Conservation (phyloP, 2,329 filamentous ascomycete genomes). For the Fusarium floridanum region DNA sequence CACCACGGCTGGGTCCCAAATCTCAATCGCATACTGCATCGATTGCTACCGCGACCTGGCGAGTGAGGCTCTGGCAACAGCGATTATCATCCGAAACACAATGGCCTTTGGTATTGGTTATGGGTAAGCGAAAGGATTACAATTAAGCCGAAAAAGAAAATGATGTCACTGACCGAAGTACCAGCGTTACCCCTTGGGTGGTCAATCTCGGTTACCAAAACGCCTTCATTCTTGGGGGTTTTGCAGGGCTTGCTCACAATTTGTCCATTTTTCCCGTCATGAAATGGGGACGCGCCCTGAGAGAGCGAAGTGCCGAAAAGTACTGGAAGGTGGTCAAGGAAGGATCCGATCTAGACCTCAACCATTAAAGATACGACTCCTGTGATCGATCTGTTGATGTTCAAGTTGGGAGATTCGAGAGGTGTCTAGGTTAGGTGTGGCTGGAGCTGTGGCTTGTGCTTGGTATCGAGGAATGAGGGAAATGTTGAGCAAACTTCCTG, state of each 20-base stretch:
- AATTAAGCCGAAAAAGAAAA: background rate
- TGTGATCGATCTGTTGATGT: background rate
- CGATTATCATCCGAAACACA: conserved; percentile 11
- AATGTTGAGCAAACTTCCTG: background rate
- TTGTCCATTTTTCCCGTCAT: conserved; percentile 7
- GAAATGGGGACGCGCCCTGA: background rate
- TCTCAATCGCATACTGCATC: conserved; percentile 13
- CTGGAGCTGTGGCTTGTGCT: background rate
- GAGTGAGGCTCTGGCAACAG: conserved; percentile 2
- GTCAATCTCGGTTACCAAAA: conserved; percentile 15
- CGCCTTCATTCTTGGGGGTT: conserved; percentile 15
- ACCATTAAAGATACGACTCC: background rate
- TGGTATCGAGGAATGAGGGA: background rate
- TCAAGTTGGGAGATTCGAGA: background rate
- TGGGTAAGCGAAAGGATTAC: background rate
- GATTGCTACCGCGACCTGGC: conserved; percentile 7
- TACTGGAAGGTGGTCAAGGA: conserved; percentile 8
- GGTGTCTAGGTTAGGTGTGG: background rate
- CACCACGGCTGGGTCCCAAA: background rate
- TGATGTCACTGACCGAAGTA: background rate
- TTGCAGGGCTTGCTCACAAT: conserved; percentile 12
- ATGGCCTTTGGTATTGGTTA: conserved; percentile 12
- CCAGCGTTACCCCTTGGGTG: conserved; percentile 12
- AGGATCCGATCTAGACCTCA: background rate
- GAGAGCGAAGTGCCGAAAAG: conserved; percentile 17